Conservation (phyloP, 2,329 filamentous ascomycete genomes). For the Phialocephala subalpina region DNA sequence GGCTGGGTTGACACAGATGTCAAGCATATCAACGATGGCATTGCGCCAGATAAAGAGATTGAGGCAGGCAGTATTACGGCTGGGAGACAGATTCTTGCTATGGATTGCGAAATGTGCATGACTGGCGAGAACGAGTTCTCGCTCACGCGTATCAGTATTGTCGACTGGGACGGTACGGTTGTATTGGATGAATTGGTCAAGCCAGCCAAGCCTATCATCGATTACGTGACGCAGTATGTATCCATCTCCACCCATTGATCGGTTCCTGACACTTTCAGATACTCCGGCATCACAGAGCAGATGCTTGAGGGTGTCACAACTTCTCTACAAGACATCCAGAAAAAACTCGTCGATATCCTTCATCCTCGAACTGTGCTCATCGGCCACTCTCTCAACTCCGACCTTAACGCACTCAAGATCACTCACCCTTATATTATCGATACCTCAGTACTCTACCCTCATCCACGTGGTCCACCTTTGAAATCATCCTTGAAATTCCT, state of each 20-base stretch:
- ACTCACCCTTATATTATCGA: conserved; percentile 95
- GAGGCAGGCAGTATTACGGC: conserved; percentile 84
- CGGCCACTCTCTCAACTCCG: conserved; percentile 83
- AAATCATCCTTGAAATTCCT: conserved; percentile 94
- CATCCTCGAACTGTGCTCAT: conserved; percentile 77
- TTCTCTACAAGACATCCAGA: conserved; percentile 82
- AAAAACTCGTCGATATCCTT: conserved; percentile 75
- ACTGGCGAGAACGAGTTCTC: conserved; percentile 82
- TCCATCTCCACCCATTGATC: conserved; percentile 15
- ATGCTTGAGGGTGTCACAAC: conserved; percentile 87
- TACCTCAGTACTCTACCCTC: conserved; percentile 88
- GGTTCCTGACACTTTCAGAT: conserved; percentile 50
- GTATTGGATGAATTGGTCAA: conserved; percentile 93
- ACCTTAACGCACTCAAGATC: conserved; percentile 83
- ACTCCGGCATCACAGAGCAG: conserved; percentile 89
- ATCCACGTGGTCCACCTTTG: conserved; percentile 86
- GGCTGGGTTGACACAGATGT: conserved; percentile 89
- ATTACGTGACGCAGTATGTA: conserved; percentile 81
- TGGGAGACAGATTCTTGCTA: conserved; percentile 78
- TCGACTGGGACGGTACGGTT: conserved; percentile 84
- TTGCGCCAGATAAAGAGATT: conserved; percentile 73
- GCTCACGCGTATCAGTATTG: conserved; percentile 86
- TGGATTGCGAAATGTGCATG: conserved; percentile 98
- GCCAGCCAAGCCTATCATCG: conserved; percentile 83
- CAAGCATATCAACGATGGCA: conserved; percentile 69